These are phyloP conservation scores for Salisapilia sapeloensis DNA, from an alignment of 352 stramenopile genomes.

Conservation along the genomic window DNA sequence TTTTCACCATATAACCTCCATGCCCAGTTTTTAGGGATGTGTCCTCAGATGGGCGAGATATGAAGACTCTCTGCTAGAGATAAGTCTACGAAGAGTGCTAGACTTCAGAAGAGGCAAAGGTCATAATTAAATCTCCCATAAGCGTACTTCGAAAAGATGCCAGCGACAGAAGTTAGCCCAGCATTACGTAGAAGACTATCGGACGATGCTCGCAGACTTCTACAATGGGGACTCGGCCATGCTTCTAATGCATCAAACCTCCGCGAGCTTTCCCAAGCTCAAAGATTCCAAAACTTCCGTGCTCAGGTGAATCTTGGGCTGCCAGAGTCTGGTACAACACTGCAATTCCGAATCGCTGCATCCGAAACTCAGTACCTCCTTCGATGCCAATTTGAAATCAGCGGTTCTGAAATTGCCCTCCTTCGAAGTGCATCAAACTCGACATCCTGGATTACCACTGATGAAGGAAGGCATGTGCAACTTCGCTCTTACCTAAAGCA, in stretches of 20 bases:
- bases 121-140: too few relatives aligned
- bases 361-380: constrained; percentile 16
- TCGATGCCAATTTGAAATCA: constrained; percentile 17
- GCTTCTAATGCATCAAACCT: constrained; percentile 2
- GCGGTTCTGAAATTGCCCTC: constrained; percentile 21
- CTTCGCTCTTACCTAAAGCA: constrained; percentile 13
- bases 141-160: too few relatives aligned
- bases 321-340: constrained; percentile 2
- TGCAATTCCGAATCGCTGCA: constrained; percentile 16
- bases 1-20: too few relatives aligned
- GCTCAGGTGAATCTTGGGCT: constrained; percentile 19
- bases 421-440: constrained; percentile 15
- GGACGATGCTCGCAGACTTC: constrained; percentile 30
- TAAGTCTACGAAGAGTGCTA: too few relatives aligned
- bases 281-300: constrained; percentile 29
- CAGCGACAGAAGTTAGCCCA: constrained; percentile 25
- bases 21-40: too few relatives aligned
- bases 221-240: constrained; percentile 19
- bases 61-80: too few relatives aligned
- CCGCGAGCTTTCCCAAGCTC: constrained; percentile 9
- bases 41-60: too few relatives aligned
- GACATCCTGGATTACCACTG: constrained; percentile 28
- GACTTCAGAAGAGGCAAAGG: too few relatives aligned
- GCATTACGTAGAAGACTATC: constrained; percentile 28
- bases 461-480: constrained; percentile 15